Base-by-base conservation (phyloP, 2,329 filamentous ascomycete species). In the Beauveria sp. region DNA sequence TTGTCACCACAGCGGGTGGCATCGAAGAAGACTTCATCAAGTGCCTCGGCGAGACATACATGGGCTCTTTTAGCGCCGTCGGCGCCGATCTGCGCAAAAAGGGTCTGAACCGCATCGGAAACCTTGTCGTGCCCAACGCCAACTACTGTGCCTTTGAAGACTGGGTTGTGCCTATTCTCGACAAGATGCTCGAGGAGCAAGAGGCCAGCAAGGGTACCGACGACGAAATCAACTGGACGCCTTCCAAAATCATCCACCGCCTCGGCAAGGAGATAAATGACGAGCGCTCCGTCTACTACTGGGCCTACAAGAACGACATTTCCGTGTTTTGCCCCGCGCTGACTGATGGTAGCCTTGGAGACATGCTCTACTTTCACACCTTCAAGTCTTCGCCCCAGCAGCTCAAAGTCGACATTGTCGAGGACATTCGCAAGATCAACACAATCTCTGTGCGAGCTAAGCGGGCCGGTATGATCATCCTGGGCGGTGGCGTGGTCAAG, bases 1-100 rank as follows among this genome's bases (percentile, higher is more conserved):
- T 99, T 69, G 95, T 99, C 63, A 96, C 95, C 26, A 96, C 95
- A 0, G 95, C 95, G 0, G 95, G 95, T 50, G 95, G 95, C 55
- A 85, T 99, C 58, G 95, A 99, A 75, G 95, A 99, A 73, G 95
- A 99, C 75, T 87, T 99, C 62, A 99, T 99, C 82, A 99, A 99
- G 78, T 99, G 95, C 69, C 86, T 99, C 2, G 95, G 89, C 12
- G 88, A 91, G 58, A 99, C 95, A 0, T 99, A 97, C 74, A 86
- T 98, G 71, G 91, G 91, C 50, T 87, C 90, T 1, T 99, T 98
- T 76, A 85, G 82, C 57, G 87, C 90, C 0, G 77, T 83, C 1
- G 95, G 95, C 16, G 87, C 89, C 9, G 84, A 85, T 1, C 82
- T 99, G 24, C 90, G 95, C 45, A 83, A 86, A 64, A 89, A 91